Base-by-base conservation (phyloP, 345 rosid genomes). In the Mallotus nudiflorus region DNA sequence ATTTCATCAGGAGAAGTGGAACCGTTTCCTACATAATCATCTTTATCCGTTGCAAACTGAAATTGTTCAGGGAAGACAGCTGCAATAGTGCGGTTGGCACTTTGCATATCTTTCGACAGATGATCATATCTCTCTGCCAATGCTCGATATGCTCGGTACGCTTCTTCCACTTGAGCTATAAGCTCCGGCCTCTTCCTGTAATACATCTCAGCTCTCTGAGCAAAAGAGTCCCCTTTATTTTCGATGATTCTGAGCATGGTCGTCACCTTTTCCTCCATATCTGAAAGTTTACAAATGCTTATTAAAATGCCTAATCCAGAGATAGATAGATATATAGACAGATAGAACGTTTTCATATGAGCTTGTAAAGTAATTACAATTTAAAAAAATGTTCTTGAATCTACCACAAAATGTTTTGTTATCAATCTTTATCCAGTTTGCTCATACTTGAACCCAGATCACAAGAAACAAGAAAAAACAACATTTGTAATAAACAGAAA, bases 61-160 rank as follows among this genome's bases (percentile, higher is more conserved):
- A 86, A 80, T 78, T 82, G 88, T 65, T 91, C 97, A 6, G 94
- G 97, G 45, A 85, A 91, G 31, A 86, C 89, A 3, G 83, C 75
- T 10, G 94, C 92, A 65, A 91, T 91, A 54, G 94, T 89, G 28
- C 85, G 82, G 73, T 87, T 91, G n/a, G 94, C 97, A 24, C 84
- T 83, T 75, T 91, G 94, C n/a, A 91, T 83, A 51, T 91, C 97
- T 70, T 77, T 83, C 6, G 94, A 91, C 6, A 91, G 70, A 54
- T 79, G 80, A 74, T 91, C 94, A 35, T 76, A 87, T 18, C 91
- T 82, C 76, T 91, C 96, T 9, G 97, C 96, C 53, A 91, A 82
- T 4, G 91, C 91, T 19, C 93, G 82, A 67, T 89, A 87, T 13
- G 93, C 73, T 6, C 91, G 69, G 71, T 82, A 91, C 2, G 91